Base-by-base conservation (phyloP, 2,329 filamentous ascomycete genomes). In the Monosporascus sp. region DNA sequence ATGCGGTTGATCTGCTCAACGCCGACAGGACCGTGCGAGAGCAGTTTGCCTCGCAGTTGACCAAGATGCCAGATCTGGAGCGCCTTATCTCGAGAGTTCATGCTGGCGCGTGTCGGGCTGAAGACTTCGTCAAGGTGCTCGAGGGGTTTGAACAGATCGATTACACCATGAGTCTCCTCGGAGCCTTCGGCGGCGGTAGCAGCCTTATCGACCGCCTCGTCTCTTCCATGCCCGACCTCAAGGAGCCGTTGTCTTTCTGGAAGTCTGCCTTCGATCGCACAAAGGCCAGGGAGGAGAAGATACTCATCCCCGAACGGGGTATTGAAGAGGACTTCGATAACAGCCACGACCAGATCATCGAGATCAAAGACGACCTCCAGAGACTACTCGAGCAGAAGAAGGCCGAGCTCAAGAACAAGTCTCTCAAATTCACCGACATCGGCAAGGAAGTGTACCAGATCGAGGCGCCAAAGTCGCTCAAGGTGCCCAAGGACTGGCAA, bases 131-230 rank as follows among this genome's bases (percentile, higher is more conserved):
- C 46, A 88, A 86, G 48, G 93, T 97, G 0, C 78, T 99, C 0
- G 92, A 97, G 69, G 94, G 94, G 0, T 99, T 97, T 62, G 94
- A 97, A 74, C 93, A 97, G 71, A 97, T 99, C 46, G 91, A 97
- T 58, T 94, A 96, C 69, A 96, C 92, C 1, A 90, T 96, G 80
- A 82, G 84, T 50, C 79, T 97, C 22, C 80, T 97, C 1, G 79
- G 81, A 47, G 80, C 86, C 8, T 88, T 89, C 62, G 84, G 86
- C 51, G 82, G 86, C n/a, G 89, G 87, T 2, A 87, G 91, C 49
- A 89, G 91, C 2, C 80, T 97, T 3, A 87, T 99, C 43, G 89
- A 91, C 53, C 86, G 91, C 51, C 82, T 99, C 40, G 84, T 97
- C 44, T 74, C 82, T 0, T 81, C 87, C 1, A 96, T 99, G 91